Base-by-base conservation (phyloP, 129 eudicot species). In the Dittrichia graveolens region DNA sequence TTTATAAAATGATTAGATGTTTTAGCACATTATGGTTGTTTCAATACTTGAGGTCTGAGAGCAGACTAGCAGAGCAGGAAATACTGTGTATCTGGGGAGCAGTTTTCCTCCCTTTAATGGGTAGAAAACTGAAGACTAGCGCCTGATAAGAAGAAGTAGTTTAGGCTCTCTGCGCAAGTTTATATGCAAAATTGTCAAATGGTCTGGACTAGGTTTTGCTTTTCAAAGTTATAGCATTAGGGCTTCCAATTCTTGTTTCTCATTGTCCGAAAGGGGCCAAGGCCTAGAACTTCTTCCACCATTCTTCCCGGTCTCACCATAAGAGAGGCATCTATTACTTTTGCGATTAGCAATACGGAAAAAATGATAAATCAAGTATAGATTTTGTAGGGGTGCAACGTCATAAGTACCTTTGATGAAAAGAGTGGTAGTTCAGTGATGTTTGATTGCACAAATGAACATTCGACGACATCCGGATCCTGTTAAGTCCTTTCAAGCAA, bases 401-500 rank as follows among this genome's bases (percentile, higher is more conserved):
- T 7, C 38, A 10, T 11, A 14, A 59, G 52, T 74, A 90, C 96
- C 95, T 93, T 89, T 31, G 95, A 84, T 66, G 98, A 87, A 57
- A 89, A 93, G 77, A 93, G 90, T 18, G 91, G 97, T 49, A 86
- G 66, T 44, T 93, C 87, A 11, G 93, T 90, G 14, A 88, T 59
- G n/a, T 73, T 80, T 7, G 99, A 88, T 75, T 90, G 86, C 46
- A 88, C 99, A 66, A 67, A 90, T 48, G 96, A 78, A 41, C 96
- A 90, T 72, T 87, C 91, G 0, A 94, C 87, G 31, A 90, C 97
- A 82, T 84, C 89, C 5, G 96, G 96, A 50, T 88, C 96, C n/a
- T n/a, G n/a, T n/a, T n/a, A n/a, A n/a, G n/a, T n/a, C n/a, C n/a
- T n/a, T n/a, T n/a, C n/a, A n/a, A n/a, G n/a, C n/a, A n/a, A n/a